Percentiles rank a stretch among this genome's conserved stretches.
Evolutionary conservation across 164 flowering plant genomes (phyloP).

Genomic region (Liriodendron chinense): DNA sequence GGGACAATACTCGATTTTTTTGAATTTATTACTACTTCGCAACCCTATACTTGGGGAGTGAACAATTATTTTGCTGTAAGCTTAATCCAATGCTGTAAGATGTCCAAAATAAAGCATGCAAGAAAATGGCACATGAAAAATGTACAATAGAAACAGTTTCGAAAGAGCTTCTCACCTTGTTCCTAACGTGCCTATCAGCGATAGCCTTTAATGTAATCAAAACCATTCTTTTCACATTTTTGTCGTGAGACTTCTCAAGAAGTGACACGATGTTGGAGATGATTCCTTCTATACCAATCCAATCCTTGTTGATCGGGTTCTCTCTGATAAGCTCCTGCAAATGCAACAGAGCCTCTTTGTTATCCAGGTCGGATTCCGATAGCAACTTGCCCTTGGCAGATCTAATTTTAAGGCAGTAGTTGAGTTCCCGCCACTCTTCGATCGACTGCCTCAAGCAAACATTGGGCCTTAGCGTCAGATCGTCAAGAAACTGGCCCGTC

Average conservation of each 20-base stretch:
- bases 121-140: background rate
- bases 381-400: conserved; percentile 41
- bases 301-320: conserved; percentile 61
- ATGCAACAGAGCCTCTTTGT: conserved; percentile 45
- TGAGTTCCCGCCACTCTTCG: conserved; percentile 77
- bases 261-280: conserved; percentile 34
- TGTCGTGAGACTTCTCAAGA: conserved; percentile 41
- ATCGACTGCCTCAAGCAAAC: conserved; percentile 58
- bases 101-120: background rate
- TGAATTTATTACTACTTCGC: too few relatives aligned
- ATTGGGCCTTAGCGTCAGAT: conserved; percentile 53
- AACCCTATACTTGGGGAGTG: too few relatives aligned
- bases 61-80: background rate
- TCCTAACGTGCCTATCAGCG: conserved; percentile 51
- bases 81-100: too few relatives aligned
- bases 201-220: conserved; percentile 39
- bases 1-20: too few relatives aligned
- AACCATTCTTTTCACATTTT: conserved; percentile 36
- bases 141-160: background rate
- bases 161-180: conserved; percentile 45
- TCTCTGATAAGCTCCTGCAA: conserved; percentile 52
- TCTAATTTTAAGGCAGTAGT: conserved; percentile 58
- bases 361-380: conserved; percentile 26
- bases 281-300: conserved; percentile 65
- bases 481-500: conserved; percentile 51